phyloP scores from a whole-genome alignment of 75 land plant genomes.

The Sequoia sempervirens region DNA sequence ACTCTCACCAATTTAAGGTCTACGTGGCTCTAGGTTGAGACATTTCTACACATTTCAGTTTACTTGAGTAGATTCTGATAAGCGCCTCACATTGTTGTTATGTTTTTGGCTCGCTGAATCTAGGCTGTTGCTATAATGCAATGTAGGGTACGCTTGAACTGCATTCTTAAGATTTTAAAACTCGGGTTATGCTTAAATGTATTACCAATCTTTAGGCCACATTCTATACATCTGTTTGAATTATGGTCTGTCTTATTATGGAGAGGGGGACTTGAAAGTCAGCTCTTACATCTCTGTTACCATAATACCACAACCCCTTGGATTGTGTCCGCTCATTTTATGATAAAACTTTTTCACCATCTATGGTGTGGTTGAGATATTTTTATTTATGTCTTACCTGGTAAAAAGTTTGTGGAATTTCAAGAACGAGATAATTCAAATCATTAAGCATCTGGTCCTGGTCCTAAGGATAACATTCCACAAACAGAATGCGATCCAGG shows the following conservation, averaged over 20 bases:
- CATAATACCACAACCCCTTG: not conserved
- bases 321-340: not conserved
- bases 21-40: not conserved
- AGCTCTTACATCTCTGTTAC: not conserved
- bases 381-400: not conserved
- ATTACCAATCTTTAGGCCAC: not conserved
- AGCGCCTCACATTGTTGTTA: not conserved
- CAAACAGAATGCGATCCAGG: not conserved
- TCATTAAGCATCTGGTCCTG: not conserved
- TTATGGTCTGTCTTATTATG: not conserved
- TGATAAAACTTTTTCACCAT: not conserved
- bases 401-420: not conserved
- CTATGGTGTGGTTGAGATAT: not conserved
- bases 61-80: not conserved
- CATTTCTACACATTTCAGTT: not conserved
- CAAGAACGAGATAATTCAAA: not conserved
- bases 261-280: not conserved
- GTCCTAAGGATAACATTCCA: not conserved
- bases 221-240: not conserved
- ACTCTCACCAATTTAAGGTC: not conserved
- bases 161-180: not conserved
- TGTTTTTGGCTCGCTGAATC: not conserved
- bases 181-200: not conserved
- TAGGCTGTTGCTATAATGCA: not conserved
- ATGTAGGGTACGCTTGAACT: not conserved